These are phyloP conservation scores for Prillingera fragicola DNA, from an alignment of 1,284 basidiomycete species.

Conservation along the genomic window DNA sequence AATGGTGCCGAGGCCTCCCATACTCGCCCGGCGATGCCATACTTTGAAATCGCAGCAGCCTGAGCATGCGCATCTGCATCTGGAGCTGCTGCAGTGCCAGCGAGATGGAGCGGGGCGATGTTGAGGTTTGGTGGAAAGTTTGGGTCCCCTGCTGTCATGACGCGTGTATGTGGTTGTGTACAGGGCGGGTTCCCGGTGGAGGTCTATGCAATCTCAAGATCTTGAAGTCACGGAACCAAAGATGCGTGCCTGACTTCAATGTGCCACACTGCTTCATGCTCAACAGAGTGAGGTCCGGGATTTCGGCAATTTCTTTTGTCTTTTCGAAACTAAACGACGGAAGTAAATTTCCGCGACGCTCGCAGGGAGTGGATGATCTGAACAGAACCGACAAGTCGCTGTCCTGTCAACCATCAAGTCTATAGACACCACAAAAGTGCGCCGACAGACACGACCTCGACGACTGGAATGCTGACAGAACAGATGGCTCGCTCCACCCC, in stretches of 20 bases:
- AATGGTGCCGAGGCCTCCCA: constrained; percentile 44
- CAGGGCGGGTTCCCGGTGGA: too few relatives aligned
- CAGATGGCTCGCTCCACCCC: constrained; percentile 91
- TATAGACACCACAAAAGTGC: constrained; percentile 14
- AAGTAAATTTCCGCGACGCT: too few relatives aligned
- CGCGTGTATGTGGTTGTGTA: not conserved
- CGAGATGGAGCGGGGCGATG: constrained; percentile 32
- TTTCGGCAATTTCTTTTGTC: too few relatives aligned
- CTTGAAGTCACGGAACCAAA: too few relatives aligned
- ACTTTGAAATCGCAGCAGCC: constrained; percentile 31
- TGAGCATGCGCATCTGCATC: constrained; percentile 23
- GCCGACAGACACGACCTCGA: constrained; percentile 2
- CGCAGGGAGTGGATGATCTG: too few relatives aligned
- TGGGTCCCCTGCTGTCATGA: constrained; percentile 27
- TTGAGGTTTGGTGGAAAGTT: constrained; percentile 45
- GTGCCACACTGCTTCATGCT: too few relatives aligned
- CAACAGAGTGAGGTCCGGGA: too few relatives aligned
- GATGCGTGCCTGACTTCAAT: too few relatives aligned
- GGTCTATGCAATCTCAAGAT: too few relatives aligned
- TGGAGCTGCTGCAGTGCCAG: constrained; percentile 8
- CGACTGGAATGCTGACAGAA: constrained; percentile 7
- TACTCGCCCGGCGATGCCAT: constrained; percentile 45
- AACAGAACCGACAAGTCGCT: too few relatives aligned
- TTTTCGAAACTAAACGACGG: too few relatives aligned
- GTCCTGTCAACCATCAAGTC: constrained; percentile 21